A percentile compares a stretch with the other conserved stretches of the same genome.
These are phyloP conservation scores for Cyclotella baltica DNA, from an alignment of 108 stramenopile genomes.

Conservation along the genomic window DNA sequence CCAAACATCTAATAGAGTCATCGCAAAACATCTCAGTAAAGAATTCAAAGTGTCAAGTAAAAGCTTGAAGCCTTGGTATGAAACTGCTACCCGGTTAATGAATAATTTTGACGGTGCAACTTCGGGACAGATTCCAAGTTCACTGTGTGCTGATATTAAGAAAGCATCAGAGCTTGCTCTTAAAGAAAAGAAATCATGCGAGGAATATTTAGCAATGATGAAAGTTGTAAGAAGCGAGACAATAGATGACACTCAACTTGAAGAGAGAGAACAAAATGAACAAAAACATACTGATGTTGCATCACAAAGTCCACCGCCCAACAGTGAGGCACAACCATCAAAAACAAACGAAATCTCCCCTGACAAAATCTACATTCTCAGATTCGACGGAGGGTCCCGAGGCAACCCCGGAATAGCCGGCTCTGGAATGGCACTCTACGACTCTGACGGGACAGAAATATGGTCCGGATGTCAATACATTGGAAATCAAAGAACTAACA, in stretches of 20 bases:
- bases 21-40: constrained; percentile 31
- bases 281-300: background rate
- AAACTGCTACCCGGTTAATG: constrained; percentile 13
- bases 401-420: constrained; percentile 76
- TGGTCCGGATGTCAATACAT: constrained; percentile 77
- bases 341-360: constrained; percentile 22
- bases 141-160: constrained; percentile 4
- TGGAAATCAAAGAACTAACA: constrained; percentile 69
- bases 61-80: constrained; percentile 29
- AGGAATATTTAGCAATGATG: constrained; percentile 20
- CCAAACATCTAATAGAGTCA: constrained; percentile 32
- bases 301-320: background rate
- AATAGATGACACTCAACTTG: background rate
- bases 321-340: background rate
- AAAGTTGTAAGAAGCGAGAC: constrained; percentile 3
- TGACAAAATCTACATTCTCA: constrained; percentile 34
- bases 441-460: constrained; percentile 54
- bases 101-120: constrained; percentile 11
- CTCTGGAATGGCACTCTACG: constrained; percentile 79
- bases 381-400: constrained; percentile 83
- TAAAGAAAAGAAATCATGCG: constrained; percentile 20
- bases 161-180: constrained; percentile 26
- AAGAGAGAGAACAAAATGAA: background rate
- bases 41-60: constrained; percentile 21
- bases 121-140: constrained; percentile 8